Percentiles rank a stretch among this genome's conserved stretches.
Conservation (phyloP, 164 flowering plant genomes). For the Piper betle region DNA sequence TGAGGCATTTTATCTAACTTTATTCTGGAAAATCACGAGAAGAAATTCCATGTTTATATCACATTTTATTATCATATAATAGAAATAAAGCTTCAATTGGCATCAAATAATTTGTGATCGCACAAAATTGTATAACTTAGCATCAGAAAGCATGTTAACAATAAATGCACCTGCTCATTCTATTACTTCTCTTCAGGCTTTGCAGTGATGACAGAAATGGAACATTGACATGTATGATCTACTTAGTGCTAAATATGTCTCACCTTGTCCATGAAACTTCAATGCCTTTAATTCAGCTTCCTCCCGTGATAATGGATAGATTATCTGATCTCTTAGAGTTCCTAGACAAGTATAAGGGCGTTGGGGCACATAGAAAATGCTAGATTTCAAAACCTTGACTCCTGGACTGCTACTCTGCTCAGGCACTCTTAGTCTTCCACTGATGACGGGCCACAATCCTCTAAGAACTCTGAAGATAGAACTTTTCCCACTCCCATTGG, state of each 20-base stretch:
- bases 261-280: slow-evolving; percentile 35
- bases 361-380: slow-evolving; percentile 84
- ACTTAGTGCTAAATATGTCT: slow-evolving; percentile 3
- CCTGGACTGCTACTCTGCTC: slow-evolving; percentile 20
- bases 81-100: too few species aligned
- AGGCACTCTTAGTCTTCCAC: slow-evolving; percentile 64
- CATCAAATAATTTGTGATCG: too few species aligned
- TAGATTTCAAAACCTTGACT: slow-evolving; percentile 32
- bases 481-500: slow-evolving; percentile 98
- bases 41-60: too few species aligned
- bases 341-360: slow-evolving; percentile 95
- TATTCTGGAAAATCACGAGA: too few species aligned
- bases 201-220: neutral
- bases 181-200: neutral
- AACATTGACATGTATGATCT: neutral
- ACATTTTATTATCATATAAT: too few species aligned
- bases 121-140: too few species aligned
- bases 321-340: slow-evolving; percentile 90
- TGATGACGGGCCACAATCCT: slow-evolving; percentile 85
- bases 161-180: neutral
- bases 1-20: too few species aligned
- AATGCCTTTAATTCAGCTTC: slow-evolving; percentile 53
- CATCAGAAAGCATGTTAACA: too few species aligned
- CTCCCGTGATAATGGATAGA: slow-evolving; percentile 81
- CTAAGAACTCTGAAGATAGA: slow-evolving; percentile 92